Percentiles rank a stretch among this genome's conserved stretches.
Evolutionary conservation across 441 rosid genomes (phyloP).

Genomic region (Gossypium trilobum): DNA sequence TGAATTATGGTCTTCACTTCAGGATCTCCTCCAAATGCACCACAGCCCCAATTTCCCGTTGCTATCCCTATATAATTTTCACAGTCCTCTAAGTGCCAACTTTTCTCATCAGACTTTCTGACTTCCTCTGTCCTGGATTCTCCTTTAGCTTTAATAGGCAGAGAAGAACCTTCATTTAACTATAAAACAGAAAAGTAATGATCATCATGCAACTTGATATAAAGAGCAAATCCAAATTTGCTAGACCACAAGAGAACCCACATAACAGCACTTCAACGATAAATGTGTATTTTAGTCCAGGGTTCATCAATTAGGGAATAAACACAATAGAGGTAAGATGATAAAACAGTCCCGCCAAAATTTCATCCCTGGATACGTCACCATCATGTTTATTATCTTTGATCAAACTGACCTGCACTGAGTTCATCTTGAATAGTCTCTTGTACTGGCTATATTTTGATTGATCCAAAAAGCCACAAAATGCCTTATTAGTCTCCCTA

Average conservation of each 20-base stretch:
- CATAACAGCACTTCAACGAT: neutral
- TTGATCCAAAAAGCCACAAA: conserved; percentile 66
- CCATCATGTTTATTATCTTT: conserved; percentile 18
- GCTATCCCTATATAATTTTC: conserved; percentile 55
- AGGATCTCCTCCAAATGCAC: conserved; percentile 95
- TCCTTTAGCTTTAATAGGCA: conserved; percentile 24
- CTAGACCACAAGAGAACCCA: neutral
- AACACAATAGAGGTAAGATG: neutral
- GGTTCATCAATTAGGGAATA: neutral
- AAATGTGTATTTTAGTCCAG: neutral
- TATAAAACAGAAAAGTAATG: conserved; percentile 19
- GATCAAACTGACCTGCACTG: conserved; percentile 24
- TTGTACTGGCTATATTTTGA: conserved; percentile 32
- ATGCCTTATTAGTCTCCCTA: conserved; percentile 85
- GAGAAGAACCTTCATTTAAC: conserved; percentile 30
- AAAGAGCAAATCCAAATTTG: neutral
- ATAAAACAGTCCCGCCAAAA: conserved; percentile 17
- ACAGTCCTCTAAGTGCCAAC: conserved; percentile 18
- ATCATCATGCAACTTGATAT: neutral
- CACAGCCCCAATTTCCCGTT: conserved; percentile 97
- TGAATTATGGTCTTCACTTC: conserved; percentile 71
- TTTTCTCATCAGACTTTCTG: conserved; percentile 22
- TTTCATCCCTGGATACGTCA: conserved; percentile 15
- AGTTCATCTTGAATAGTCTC: conserved; percentile 25
- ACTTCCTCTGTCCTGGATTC: conserved; percentile 15